Conservation (phyloP, 352 stramenopile species). For the Poterioochromonas sp. region DNA sequence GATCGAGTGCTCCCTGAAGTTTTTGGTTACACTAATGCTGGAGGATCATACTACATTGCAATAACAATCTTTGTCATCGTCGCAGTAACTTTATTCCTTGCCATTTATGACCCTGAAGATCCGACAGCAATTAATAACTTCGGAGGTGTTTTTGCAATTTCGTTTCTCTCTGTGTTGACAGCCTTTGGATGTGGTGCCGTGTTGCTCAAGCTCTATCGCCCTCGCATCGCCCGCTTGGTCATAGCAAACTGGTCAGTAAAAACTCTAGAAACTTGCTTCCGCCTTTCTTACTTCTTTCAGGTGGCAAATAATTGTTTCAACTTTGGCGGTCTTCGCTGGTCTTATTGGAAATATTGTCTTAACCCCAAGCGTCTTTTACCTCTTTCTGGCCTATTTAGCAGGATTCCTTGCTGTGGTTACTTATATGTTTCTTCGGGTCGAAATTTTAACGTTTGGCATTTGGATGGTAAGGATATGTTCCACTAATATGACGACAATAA, state of each 20-base stretch:
- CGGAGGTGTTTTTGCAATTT: background rate
- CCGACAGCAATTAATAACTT: background rate
- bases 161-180: background rate
- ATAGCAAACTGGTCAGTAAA: background rate
- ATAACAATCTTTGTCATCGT: background rate
- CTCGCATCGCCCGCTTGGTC: background rate
- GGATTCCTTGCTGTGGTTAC: slow-evolving; percentile 1
- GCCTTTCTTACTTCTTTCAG: too few species aligned
- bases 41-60: background rate
- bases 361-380: background rate
- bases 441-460: background rate
- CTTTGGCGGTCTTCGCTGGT: background rate
- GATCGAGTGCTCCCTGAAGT: background rate
- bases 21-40: background rate
- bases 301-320: background rate
- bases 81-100: background rate
- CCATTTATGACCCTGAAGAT: background rate
- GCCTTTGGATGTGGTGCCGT: background rate
- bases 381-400: slow-evolving; percentile 3
- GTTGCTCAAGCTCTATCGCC: background rate
- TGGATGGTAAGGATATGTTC: slow-evolving; percentile 3
- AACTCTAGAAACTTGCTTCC: too few species aligned
- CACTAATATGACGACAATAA: too few species aligned
- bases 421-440: background rate
- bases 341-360: slow-evolving; percentile 11